Evolutionary conservation across 768 basidiomycete genomes (phyloP).

Genomic region (Pseudohyphozyma bogoriensis): DNA sequence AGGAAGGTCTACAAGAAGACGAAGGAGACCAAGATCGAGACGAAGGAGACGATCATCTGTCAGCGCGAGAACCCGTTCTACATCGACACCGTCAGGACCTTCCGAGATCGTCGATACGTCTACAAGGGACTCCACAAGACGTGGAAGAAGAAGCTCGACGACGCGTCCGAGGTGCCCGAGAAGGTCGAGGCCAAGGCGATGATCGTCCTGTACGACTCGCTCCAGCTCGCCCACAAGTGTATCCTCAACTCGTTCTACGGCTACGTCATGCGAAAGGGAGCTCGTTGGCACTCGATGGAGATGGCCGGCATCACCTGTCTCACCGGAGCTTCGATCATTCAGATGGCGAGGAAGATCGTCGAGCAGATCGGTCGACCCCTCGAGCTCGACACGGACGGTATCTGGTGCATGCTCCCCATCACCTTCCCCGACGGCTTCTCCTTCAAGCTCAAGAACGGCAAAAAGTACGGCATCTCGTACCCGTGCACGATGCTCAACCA

Average conservation of each 20-base stretch:
- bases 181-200: conserved; percentile 97
- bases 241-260: conserved; percentile 99
- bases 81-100: conserved; percentile 91
- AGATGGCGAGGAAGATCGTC: conserved; percentile 93
- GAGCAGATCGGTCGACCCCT: conserved; percentile 96
- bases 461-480: conserved; percentile 80
- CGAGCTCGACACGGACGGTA: conserved; percentile 96
- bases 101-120: conserved; percentile 94
- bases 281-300: conserved; percentile 99
- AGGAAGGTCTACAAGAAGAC: conserved; percentile 97
- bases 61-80: conserved; percentile 98
- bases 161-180: conserved; percentile 63
- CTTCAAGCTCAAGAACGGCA: conserved; percentile 80
- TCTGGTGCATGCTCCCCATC: conserved; percentile 99
- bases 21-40: conserved; percentile 92
- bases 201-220: conserved; percentile 95
- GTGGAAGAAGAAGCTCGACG: conserved; percentile 97
- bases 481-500: conserved; percentile 99
- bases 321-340: conserved; percentile 94
- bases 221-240: conserved; percentile 98
- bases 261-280: conserved; percentile 99
- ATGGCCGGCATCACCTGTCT: conserved; percentile 99
- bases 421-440: conserved; percentile 95
- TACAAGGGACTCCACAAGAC: conserved; percentile 98
- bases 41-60: conserved; percentile 87